These are phyloP conservation scores for Microdochium trichocladiopsis DNA, from an alignment of 2,329 filamentous ascomycete genomes.

Conservation along the genomic window DNA sequence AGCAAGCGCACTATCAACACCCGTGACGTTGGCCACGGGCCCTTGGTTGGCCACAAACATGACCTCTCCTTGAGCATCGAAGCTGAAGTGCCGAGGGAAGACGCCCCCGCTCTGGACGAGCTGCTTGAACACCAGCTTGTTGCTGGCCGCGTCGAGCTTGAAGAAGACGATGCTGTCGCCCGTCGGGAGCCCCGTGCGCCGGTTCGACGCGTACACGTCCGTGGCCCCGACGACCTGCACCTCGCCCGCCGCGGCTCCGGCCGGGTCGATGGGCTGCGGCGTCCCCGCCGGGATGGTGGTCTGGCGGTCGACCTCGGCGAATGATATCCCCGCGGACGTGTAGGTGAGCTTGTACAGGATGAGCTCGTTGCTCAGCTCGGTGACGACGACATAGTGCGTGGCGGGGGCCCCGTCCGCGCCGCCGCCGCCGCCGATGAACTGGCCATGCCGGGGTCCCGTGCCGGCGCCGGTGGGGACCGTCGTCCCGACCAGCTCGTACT, in stretches of 20 bases:
- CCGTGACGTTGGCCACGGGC: background rate
- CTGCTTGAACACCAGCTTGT: slow-evolving; percentile 12
- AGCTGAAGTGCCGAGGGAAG: slow-evolving; percentile 40
- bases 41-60: slow-evolving; percentile 41
- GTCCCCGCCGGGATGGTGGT: slow-evolving; percentile 25
- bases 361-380: slow-evolving; percentile 37
- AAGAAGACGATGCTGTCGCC: slow-evolving; percentile 41
- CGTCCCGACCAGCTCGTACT: slow-evolving; percentile 27
- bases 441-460: slow-evolving; percentile 43
- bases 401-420: slow-evolving; percentile 16
- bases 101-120: slow-evolving; percentile 14
- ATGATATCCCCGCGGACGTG: slow-evolving; percentile 22
- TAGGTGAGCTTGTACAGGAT: slow-evolving; percentile 34
- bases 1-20: slow-evolving; percentile 29
- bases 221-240: slow-evolving; percentile 33
- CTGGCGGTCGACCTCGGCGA: slow-evolving; percentile 27
- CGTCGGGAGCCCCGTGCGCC: slow-evolving; percentile 33
- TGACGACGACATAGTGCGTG: slow-evolving; percentile 38
- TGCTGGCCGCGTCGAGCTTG: slow-evolving; percentile 15
- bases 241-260: slow-evolving; percentile 35
- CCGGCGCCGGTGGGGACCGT: slow-evolving; percentile 25
- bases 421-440: slow-evolving; percentile 31
- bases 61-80: slow-evolving; percentile 21
- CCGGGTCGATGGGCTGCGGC: slow-evolving; percentile 24
- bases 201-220: slow-evolving; percentile 45